Evolutionary conservation across 2,329 filamentous ascomycete species (phyloP), one percentile per base, ranked within the genome.

Genomic region (Scedosporium aurantiacum): DNA sequence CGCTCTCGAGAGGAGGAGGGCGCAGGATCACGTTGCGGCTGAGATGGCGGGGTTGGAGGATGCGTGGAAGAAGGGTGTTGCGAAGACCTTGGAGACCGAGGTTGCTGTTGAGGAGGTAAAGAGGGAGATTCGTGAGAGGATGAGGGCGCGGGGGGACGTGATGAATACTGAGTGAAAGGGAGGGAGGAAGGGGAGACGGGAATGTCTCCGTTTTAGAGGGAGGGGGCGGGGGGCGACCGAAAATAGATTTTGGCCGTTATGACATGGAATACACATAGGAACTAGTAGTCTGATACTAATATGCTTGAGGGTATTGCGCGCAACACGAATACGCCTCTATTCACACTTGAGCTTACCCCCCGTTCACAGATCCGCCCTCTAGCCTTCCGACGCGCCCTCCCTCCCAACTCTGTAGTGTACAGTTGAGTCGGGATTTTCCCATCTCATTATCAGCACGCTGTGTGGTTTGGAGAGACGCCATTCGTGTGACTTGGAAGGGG

Each of bases 81-180:
- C 89, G 2, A 82, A 85, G 63, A 86, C 94, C 56, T 76, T 97
- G 45, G 91, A 97, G 81, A 89, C 90, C 0, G 90, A 97, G 78
- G 80, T 93, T 60, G 94, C 91, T 0, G 87, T 87, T 8, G 90
- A 96, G 74, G 81, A 79, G 57, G 68, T 97, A 67, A 80, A 84
- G 69, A 76, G 77, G 66, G 81, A 89, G 73, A 83, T 91, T 59
- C 70, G 91, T 63, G 84, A 87, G 67, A 80, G 81, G 70, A 80
- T 86, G 72, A 79, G 72, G 70, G 70, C 67, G 25, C 66, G 63
- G 63, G 65, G 64, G 56, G 50, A 41, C 25, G 21, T 43, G n/a
- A 60, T 45, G 43, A 43, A 50, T 10, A 25, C 12, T 10, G 21
- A 16, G 18, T 18, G 21, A 41, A 50, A 10, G 28, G 23, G 5